These are phyloP conservation scores for Skeletonema tropicum DNA, from an alignment of 108 stramenopile genomes.

Conservation along the genomic window DNA sequence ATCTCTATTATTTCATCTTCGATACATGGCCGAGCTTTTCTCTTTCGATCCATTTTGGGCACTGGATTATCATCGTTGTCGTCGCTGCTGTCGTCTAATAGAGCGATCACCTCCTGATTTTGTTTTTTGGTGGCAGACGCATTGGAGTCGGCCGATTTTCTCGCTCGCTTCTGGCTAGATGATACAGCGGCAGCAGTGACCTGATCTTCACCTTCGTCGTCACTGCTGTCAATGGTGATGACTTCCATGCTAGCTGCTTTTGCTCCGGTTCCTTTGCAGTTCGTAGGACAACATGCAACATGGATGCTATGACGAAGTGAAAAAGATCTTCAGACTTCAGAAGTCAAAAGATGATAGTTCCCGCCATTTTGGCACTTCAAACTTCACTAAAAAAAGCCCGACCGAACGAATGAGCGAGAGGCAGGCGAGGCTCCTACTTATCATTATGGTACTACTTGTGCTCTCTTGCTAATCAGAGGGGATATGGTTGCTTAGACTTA, in stretches of 20 bases:
- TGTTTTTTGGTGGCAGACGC: background rate
- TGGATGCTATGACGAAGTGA: no score
- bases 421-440: no score
- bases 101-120: background rate
- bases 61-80: background rate
- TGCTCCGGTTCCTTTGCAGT: no score
- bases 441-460: no score
- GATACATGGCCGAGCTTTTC: background rate
- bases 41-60: slow-evolving; percentile 6
- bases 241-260: background rate
- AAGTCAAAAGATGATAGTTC: no score
- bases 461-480: no score
- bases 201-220: background rate
- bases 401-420: no score
- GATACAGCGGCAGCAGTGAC: background rate
- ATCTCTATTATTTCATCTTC: background rate
- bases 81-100: background rate
- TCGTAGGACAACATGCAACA: no score
- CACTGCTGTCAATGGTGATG: slow-evolving; percentile 4
- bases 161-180: background rate
- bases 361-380: no score
- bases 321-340: no score
- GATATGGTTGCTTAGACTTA: no score
- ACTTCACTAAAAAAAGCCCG: no score
- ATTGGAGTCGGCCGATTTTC: background rate